phyloP scores from a whole-genome alignment of 2,329 filamentous ascomycete genomes.

The Incumbomyces lentus region DNA sequence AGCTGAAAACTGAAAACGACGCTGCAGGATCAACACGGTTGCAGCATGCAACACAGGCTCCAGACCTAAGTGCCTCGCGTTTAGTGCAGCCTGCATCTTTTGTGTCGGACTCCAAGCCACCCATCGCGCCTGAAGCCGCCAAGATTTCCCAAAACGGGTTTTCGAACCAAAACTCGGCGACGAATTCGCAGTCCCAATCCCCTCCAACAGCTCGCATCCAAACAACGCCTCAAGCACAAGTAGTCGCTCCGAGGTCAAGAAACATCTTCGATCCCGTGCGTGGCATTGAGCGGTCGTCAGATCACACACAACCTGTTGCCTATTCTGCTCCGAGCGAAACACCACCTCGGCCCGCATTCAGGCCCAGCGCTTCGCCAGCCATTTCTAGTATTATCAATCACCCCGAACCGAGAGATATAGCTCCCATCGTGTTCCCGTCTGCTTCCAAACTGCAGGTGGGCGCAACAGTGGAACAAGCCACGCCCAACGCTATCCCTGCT shows the following conservation, averaged over 20 bases:
- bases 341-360: slow-evolving; percentile 43
- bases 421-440: slow-evolving; percentile 12
- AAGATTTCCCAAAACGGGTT: slow-evolving; percentile 31
- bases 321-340: slow-evolving; percentile 48
- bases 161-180: slow-evolving; percentile 23
- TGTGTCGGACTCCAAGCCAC: slow-evolving; percentile 1
- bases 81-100: slow-evolving; percentile 14
- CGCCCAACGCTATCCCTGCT: slow-evolving; percentile 10
- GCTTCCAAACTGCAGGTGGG: slow-evolving; percentile 4
- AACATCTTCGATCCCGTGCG: slow-evolving; percentile 86
- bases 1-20: slow-evolving; percentile 30
- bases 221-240: slow-evolving; percentile 21
- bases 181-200: slow-evolving; percentile 16
- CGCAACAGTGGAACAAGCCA: slow-evolving; percentile 10
- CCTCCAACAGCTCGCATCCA: slow-evolving; percentile 32
- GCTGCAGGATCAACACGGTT: slow-evolving; percentile 8
- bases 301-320: slow-evolving; percentile 44
- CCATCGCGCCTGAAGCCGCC: slow-evolving; percentile 9
- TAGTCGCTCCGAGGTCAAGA: slow-evolving; percentile 14
- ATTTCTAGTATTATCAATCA: slow-evolving; percentile 85
- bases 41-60: slow-evolving; percentile 8
- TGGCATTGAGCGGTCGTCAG: slow-evolving; percentile 43
- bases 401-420: slow-evolving; percentile 18
- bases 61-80: slow-evolving; percentile 13
- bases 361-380: slow-evolving; percentile 80